Evolutionary conservation across 176 grass and related monocot genomes (phyloP).

Genomic region (Calamus simplicifolius): DNA sequence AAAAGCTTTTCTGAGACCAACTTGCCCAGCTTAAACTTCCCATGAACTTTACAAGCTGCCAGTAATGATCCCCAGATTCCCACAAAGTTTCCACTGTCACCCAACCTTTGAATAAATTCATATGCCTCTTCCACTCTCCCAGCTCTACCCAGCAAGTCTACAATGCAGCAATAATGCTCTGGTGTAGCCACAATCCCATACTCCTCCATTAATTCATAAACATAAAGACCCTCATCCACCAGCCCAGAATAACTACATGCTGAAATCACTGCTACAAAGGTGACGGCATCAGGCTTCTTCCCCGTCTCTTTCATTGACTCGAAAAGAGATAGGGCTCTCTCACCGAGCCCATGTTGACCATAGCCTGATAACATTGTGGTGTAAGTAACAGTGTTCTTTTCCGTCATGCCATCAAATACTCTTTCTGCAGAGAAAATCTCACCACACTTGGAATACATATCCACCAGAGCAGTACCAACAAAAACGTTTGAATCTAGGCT

Average conservation of each 20-base stretch:
- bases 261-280: constrained; percentile 65
- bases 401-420: constrained; percentile 49
- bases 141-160: constrained; percentile 56
- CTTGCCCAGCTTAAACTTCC: constrained; percentile 50
- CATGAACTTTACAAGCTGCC: constrained; percentile 55
- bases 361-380: constrained; percentile 83
- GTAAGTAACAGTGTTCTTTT: constrained; percentile 68
- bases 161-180: constrained; percentile 65
- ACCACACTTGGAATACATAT: constrained; percentile 83
- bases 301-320: constrained; percentile 45
- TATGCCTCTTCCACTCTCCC: constrained; percentile 77
- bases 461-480: constrained; percentile 64
- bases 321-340: constrained; percentile 65
- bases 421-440: constrained; percentile 60
- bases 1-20: constrained; percentile 50
- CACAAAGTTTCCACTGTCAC: constrained; percentile 48
- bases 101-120: constrained; percentile 57
- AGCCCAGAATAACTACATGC: constrained; percentile 73
- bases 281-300: constrained; percentile 51
- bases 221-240: constrained; percentile 55
- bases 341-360: constrained; percentile 59
- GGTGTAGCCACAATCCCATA: constrained; percentile 45
- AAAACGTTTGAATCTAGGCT: constrained; percentile 60
- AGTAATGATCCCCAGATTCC: constrained; percentile 85
- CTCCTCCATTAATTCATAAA: constrained; percentile 65